Conservation (phyloP, 352 stramenopile species). For the Globisporangium nagaii region DNA sequence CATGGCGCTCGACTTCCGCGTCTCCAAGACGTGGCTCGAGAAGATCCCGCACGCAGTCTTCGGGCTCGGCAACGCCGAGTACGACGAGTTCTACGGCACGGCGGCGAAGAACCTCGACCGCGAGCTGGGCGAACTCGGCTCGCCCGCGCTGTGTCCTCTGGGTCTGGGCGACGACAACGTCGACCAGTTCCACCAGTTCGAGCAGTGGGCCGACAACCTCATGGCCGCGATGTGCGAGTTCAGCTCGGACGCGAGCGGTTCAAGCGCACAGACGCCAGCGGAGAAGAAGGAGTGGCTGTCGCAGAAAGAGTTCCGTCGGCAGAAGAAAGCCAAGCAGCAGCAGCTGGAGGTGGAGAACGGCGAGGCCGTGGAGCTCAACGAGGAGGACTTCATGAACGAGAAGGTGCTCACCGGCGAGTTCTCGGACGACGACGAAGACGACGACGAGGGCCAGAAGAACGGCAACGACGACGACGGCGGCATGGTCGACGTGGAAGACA, state of each 20-base stretch:
- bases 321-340: conserved; percentile 76
- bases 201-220: conserved; percentile 76
- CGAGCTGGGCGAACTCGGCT: conserved; percentile 59
- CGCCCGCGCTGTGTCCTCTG: conserved; percentile 46
- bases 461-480: conserved; percentile 29
- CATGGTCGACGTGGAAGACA: conserved; percentile 83
- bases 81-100: conserved; percentile 83
- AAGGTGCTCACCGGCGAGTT: conserved; percentile 68
- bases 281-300: conserved; percentile 52
- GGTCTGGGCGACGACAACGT: conserved; percentile 80
- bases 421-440: conserved; percentile 58
- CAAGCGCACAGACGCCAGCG: conserved; percentile 9
- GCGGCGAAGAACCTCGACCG: conserved; percentile 71
- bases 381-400: conserved; percentile 86
- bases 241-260: conserved; percentile 29
- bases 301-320: conserved; percentile 78
- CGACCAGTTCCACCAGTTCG: conserved; percentile 78
- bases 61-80: conserved; percentile 84
- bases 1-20: conserved; percentile 87
- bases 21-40: conserved; percentile 79
- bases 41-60: conserved; percentile 75
- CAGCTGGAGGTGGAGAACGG: conserved; percentile 39
- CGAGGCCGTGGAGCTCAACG: conserved; percentile 59
- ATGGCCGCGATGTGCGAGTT: conserved; percentile 74
- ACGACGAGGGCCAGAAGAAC: conserved; percentile 20